These are phyloP conservation scores for Entophlyctis luteolus DNA, from an alignment of 192 early-diverging fungal genomes.

Conservation along the genomic window DNA sequence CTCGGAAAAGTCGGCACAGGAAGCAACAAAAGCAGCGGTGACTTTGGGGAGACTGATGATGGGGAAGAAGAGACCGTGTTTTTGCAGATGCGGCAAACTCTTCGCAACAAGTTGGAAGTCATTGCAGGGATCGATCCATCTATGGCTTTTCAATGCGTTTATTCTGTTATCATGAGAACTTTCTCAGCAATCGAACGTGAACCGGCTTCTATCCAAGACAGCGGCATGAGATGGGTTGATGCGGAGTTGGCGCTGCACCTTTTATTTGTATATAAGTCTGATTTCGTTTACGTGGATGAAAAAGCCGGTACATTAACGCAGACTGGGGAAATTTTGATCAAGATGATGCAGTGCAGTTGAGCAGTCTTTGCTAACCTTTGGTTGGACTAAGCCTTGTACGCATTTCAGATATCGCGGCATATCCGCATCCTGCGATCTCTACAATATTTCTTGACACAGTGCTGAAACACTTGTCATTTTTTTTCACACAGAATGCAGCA, in stretches of 20 bases:
- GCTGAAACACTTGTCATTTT: conserved; percentile 67
- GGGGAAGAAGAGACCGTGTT: conserved; percentile 78
- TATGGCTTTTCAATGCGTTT: conserved; percentile 56
- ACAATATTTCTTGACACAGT: conserved; percentile 73
- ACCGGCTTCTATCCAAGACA: no score
- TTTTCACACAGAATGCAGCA: conserved; percentile 39
- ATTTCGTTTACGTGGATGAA: conserved; percentile 58
- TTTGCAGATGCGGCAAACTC: conserved; percentile 58
- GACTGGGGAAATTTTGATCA: conserved; percentile 56
- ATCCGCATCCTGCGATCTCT: conserved; percentile 70
- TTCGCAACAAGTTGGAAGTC: conserved; percentile 56
- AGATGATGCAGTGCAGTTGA: conserved; percentile 59
- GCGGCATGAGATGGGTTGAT: conserved; percentile 61
- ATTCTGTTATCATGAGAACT: conserved; percentile 56
- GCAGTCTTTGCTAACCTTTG: conserved; percentile 38
- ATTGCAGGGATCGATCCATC: conserved; percentile 66
- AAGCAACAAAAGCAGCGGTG: conserved; percentile 38
- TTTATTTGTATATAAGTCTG: conserved; percentile 64
- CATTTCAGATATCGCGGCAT: conserved; percentile 60
- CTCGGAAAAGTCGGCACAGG: no score
- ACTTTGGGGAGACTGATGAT: conserved; percentile 63
- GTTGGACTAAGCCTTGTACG: neutral
- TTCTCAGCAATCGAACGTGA: conserved; percentile 55
- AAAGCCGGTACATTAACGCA: conserved; percentile 41
- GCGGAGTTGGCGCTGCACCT: conserved; percentile 72